Evolutionary conservation across 1,284 basidiomycete species (phyloP).

Genomic region (Cutaneotrichosporon cavernicola): DNA sequence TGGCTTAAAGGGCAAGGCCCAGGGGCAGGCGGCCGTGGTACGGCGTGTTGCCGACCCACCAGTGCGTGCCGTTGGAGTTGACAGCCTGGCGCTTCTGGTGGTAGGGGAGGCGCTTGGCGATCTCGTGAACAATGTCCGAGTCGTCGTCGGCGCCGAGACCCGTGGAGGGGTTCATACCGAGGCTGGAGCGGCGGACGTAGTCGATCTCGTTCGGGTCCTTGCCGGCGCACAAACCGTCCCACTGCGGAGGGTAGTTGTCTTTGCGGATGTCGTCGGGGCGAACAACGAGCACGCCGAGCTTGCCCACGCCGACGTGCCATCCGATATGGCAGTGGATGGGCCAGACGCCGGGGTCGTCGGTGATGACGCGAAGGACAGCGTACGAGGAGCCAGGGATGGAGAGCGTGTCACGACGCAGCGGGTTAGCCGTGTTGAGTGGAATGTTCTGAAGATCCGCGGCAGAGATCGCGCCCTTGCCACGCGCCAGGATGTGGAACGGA

Average conservation of each 20-base stretch:
- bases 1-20: neutral
- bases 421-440: slow-evolving; percentile 41
- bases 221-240: slow-evolving; percentile 26
- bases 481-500: slow-evolving; percentile 41
- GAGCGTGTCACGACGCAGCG: slow-evolving; percentile 51
- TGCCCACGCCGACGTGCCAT: slow-evolving; percentile 31
- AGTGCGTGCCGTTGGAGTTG: neutral
- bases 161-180: neutral
- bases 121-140: neutral
- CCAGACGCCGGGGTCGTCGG: slow-evolving; percentile 34
- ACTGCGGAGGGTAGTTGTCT: slow-evolving; percentile 18
- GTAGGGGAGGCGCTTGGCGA: slow-evolving; percentile 3
- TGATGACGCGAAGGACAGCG: slow-evolving; percentile 34
- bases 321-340: slow-evolving; percentile 37
- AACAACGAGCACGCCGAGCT: slow-evolving; percentile 26
- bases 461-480: slow-evolving; percentile 40
- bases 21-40: neutral
- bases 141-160: neutral
- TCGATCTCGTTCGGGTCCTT: slow-evolving; percentile 16
- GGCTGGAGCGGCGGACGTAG: slow-evolving; percentile 13
- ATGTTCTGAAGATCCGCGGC: slow-evolving; percentile 13
- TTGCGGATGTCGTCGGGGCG: slow-evolving; percentile 25
- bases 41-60: neutral
- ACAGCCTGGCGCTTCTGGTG: neutral
- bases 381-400: slow-evolving; percentile 35